Evolutionary conservation across 371 early-diverging fungal species (phyloP).

Genomic region (Choanephora cucurbitarum): DNA sequence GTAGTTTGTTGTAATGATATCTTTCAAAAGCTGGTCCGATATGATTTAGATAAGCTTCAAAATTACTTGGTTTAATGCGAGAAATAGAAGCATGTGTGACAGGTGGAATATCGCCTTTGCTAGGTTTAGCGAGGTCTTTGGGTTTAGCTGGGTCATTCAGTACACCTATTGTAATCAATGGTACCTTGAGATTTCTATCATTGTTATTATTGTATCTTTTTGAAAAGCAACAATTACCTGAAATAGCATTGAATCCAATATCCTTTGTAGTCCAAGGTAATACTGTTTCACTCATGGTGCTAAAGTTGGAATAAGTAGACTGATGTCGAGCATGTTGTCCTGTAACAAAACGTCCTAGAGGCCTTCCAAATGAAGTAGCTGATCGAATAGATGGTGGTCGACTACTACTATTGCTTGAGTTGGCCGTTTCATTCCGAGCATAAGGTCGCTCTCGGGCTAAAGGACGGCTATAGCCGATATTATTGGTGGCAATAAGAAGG

Average conservation of each 20-base stretch:
- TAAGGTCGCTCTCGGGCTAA: conserved; percentile 41
- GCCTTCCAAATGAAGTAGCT: conserved; percentile 42
- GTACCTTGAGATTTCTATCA: neutral
- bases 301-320: conserved; percentile 58
- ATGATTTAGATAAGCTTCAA: conserved; percentile 65
- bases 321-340: conserved; percentile 51
- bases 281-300: conserved; percentile 64
- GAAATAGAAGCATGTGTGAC: conserved; percentile 69
- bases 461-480: conserved; percentile 10
- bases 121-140: conserved; percentile 46
- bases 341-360: conserved; percentile 23
- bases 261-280: conserved; percentile 66
- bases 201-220: no score
- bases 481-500: no score
- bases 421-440: conserved; percentile 35
- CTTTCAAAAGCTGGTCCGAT: conserved; percentile 64
- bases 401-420: conserved; percentile 22
- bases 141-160: conserved; percentile 61
- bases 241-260: conserved; percentile 66
- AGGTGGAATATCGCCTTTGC: conserved; percentile 67
- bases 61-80: conserved; percentile 62
- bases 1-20: conserved; percentile 56
- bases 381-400: conserved; percentile 47
- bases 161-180: conserved; percentile 39
- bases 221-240: conserved; percentile 26